These are phyloP conservation scores for Cynanchum wilfordii DNA, from an alignment of 257 asterid species.

Conservation along the genomic window DNA sequence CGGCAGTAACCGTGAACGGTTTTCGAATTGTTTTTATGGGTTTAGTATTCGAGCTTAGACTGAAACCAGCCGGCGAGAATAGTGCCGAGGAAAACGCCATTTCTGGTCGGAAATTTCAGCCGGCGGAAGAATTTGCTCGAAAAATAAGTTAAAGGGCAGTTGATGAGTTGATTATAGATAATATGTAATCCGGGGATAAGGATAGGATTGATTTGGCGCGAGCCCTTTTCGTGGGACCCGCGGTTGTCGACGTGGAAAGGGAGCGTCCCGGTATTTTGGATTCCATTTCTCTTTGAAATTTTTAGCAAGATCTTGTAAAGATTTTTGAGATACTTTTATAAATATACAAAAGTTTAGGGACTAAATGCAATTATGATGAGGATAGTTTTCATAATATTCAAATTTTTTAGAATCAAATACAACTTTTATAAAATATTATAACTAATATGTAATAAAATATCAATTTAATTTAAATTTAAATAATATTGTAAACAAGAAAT, in stretches of 20 bases:
- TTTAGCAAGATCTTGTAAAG: no score
- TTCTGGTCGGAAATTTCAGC: constrained; percentile 5
- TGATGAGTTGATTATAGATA: constrained; percentile 35
- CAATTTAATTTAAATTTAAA: no score
- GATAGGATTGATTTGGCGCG: constrained; percentile 49
- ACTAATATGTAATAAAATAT: no score
- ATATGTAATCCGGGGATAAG: constrained; percentile 35
- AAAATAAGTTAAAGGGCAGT: background rate
- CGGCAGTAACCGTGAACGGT: constrained; percentile 29
- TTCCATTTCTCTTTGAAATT: no score
- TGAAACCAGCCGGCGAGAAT: constrained; percentile 36
- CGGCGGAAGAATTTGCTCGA: constrained; percentile 25
- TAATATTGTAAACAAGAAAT: no score
- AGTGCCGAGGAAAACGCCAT: constrained; percentile 57
- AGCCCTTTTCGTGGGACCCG: constrained; percentile 28
- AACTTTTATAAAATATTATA: no score
- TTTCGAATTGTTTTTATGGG: constrained; percentile 27
- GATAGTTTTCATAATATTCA: no score
- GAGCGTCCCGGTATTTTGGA: no score
- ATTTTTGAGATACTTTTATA: no score
- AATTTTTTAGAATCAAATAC: no score
- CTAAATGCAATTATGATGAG: no score
- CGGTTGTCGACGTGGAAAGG: background rate
- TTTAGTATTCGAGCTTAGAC: constrained; percentile 30
- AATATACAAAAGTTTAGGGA: no score